These are phyloP conservation scores for Ascochyta lentis DNA, from an alignment of 2,329 filamentous ascomycete species.

Conservation along the genomic window DNA sequence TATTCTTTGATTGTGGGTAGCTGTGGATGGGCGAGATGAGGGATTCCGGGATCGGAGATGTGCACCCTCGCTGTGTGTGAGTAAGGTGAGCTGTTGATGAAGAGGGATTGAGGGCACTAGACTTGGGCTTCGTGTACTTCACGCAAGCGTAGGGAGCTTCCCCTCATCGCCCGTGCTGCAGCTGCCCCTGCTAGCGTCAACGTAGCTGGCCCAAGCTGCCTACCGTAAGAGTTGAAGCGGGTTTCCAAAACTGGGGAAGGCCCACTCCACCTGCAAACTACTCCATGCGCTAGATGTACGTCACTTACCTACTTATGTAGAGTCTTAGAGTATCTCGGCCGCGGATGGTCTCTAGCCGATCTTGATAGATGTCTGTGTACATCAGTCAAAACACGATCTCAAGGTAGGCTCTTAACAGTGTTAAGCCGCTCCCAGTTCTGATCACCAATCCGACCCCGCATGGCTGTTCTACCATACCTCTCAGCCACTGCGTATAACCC, in stretches of 20 bases:
- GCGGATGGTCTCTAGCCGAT: no score
- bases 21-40: neutral
- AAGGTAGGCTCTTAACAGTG: no score
- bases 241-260: conserved; percentile 11
- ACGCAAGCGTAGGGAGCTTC: conserved; percentile 10
- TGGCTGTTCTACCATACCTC: no score
- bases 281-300: no score
- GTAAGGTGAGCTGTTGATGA: neutral
- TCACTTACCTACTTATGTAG: no score
- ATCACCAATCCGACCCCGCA: no score
- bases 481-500: no score
- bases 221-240: neutral
- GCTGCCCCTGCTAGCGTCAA: conserved; percentile 16
- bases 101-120: neutral
- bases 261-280: neutral
- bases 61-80: neutral
- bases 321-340: no score
- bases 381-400: no score
- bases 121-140: conserved; percentile 1
- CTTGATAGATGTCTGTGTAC: no score
- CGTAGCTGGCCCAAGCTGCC: neutral
- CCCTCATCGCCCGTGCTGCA: conserved; percentile 20
- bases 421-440: no score
- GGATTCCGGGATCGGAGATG: neutral
- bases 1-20: neutral